These are phyloP conservation scores for Cercospora brassicicola DNA, from an alignment of 2,329 filamentous ascomycete species.

Conservation along the genomic window DNA sequence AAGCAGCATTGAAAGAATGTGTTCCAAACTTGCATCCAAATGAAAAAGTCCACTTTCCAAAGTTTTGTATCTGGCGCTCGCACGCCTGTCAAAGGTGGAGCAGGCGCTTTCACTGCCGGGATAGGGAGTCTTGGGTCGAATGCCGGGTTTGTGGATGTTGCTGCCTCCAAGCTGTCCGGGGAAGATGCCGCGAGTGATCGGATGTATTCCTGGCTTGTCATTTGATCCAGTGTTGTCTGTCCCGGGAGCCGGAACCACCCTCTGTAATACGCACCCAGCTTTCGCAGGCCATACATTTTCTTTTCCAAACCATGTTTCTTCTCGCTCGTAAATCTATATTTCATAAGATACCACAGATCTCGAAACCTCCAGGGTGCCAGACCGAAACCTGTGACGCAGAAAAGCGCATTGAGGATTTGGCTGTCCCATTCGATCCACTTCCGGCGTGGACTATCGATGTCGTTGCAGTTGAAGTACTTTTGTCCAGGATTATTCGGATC, in stretches of 20 bases:
- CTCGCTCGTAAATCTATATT: conserved; percentile 56
- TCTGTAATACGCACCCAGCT: conserved; percentile 71
- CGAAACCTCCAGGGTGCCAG: conserved; percentile 81
- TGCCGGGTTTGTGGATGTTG: conserved; percentile 25
- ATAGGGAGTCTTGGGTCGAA: conserved; percentile 58
- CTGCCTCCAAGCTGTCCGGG: not conserved
- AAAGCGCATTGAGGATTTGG: conserved; percentile 79
- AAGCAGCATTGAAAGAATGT: conserved; percentile 74
- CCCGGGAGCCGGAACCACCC: conserved; percentile 73
- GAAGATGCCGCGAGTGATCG: not conserved
- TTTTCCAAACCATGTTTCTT: conserved; percentile 25
- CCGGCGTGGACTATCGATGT: conserved; percentile 63
- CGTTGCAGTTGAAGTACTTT: conserved; percentile 36
- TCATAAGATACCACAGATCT: conserved; percentile 71
- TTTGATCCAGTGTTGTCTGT: conserved; percentile 58
- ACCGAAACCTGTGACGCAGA: conserved; percentile 84
- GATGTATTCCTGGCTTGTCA: conserved; percentile 10
- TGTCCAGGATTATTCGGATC: conserved; percentile 16
- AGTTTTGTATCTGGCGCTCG: conserved; percentile 65
- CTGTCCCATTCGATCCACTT: conserved; percentile 84
- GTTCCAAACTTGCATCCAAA: conserved; percentile 77
- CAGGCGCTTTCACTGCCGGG: conserved; percentile 63
- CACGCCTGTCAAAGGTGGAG: conserved; percentile 68
- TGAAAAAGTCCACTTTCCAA: conserved; percentile 78
- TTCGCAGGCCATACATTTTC: conserved; percentile 60